phyloP scores from a whole-genome alignment of 768 basidiomycete species.

The Guyanaporus albipodus region DNA sequence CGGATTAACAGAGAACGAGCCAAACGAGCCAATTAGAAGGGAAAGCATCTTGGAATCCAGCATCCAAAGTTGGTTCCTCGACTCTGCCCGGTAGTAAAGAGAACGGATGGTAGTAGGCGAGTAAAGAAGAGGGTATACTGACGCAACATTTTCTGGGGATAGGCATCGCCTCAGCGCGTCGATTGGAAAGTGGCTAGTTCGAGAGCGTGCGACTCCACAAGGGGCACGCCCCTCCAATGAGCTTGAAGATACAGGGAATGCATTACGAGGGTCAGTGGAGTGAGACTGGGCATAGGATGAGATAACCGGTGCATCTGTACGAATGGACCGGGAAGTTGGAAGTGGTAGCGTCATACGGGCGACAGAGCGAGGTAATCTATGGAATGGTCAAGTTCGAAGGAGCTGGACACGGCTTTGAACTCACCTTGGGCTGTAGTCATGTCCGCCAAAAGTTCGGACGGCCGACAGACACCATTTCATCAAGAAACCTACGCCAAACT shows the following conservation, averaged over 20 bases:
- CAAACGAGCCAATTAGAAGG: constrained; percentile 46
- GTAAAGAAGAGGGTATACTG: constrained; percentile 7
- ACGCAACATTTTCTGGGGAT: constrained; percentile 11
- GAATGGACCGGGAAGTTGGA: neutral
- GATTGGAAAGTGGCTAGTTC: constrained; percentile 7
- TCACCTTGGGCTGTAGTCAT: constrained; percentile 28
- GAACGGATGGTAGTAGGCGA: constrained; percentile 35
- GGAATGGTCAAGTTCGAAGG: neutral
- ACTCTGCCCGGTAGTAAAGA: constrained; percentile 38
- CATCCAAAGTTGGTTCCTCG: constrained; percentile 30
- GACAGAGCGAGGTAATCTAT: constrained; percentile 5
- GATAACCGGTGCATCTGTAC: neutral
- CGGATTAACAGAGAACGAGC: constrained; percentile 41
- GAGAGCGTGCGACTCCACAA: neutral
- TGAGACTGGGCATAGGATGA: neutral
- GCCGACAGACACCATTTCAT: constrained; percentile 61
- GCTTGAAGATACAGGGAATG: neutral
- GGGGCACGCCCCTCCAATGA: neutral
- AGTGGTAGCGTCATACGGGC: neutral
- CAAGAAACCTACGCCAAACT: no score
- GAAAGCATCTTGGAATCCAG: constrained; percentile 37
- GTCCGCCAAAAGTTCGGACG: constrained; percentile 44
- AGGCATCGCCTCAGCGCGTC: constrained; percentile 12
- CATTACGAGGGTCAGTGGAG: neutral
- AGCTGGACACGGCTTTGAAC: neutral